phyloP scores from a whole-genome alignment of 2,329 filamentous ascomycete species.

The Pseudonectria buxi region DNA sequence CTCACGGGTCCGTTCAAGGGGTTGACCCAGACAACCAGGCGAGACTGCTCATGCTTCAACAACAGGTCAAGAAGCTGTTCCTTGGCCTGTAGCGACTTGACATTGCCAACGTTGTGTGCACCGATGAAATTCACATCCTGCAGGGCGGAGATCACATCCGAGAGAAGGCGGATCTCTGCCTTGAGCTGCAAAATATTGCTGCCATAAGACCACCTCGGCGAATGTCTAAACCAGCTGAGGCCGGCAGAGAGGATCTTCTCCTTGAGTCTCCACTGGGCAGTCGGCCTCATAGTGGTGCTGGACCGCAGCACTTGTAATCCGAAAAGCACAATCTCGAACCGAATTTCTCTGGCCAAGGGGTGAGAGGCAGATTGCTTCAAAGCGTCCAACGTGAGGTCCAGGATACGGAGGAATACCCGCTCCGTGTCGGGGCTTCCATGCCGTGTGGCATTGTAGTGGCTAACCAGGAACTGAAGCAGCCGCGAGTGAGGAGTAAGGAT shows the following conservation, averaged over 20 bases:
- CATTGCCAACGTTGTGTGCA: conserved; percentile 41
- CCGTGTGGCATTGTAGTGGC: conserved; percentile 91
- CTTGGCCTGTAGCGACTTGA: conserved; percentile 66
- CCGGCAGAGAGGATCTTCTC: conserved; percentile 82
- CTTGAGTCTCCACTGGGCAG: conserved; percentile 74
- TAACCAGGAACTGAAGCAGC: conserved; percentile 81
- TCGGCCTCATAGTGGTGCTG: conserved; percentile 57
- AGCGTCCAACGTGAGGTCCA: conserved; percentile 71
- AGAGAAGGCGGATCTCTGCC: conserved; percentile 77
- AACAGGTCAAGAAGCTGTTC: conserved; percentile 77
- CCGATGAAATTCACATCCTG: conserved; percentile 58
- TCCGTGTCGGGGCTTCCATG: conserved; percentile 77
- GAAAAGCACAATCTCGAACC: conserved; percentile 81
- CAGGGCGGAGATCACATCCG: conserved; percentile 64
- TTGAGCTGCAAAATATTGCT: conserved; percentile 91
- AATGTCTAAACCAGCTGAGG: conserved; percentile 78
- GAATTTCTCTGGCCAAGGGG: conserved; percentile 84
- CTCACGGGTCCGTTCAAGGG: conserved; percentile 57
- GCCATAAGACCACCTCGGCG: conserved; percentile 89
- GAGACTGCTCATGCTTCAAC: conserved; percentile 75
- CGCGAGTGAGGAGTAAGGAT: conserved; percentile 80
- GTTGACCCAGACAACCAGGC: conserved; percentile 83
- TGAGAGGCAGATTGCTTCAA: conserved; percentile 66
- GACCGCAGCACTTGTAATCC: conserved; percentile 70
- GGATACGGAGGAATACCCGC: conserved; percentile 71